Conservation (phyloP, 1,284 basidiomycete species). For the Rhodotorula glutinis region DNA sequence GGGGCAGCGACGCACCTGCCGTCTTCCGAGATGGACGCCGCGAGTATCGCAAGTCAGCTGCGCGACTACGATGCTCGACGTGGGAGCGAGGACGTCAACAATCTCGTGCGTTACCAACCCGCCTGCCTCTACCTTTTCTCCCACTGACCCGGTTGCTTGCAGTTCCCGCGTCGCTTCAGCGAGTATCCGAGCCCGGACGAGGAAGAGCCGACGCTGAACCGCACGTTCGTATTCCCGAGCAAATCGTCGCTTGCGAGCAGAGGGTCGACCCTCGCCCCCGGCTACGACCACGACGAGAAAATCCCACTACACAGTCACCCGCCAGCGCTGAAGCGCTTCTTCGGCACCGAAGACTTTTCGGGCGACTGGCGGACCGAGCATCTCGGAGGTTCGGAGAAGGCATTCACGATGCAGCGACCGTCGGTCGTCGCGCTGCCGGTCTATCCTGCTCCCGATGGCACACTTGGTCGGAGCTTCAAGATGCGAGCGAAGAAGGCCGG, state of each 20-base stretch:
- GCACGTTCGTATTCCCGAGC: conserved; percentile 29
- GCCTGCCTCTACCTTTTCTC: neutral
- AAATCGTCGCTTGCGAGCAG: neutral
- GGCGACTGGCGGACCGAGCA: conserved; percentile 34
- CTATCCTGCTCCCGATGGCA: conserved; percentile 28
- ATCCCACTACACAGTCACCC: conserved; percentile 2
- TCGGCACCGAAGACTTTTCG: conserved; percentile 7
- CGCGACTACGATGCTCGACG: conserved; percentile 28
- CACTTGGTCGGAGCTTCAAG: conserved; percentile 5
- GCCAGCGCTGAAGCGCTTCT: conserved; percentile 13
- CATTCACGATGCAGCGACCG: conserved; percentile 22
- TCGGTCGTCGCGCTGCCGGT: conserved; percentile 38
- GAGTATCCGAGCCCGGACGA: conserved; percentile 11
- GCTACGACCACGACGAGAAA: conserved; percentile 19
- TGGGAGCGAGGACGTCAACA: conserved; percentile 16
- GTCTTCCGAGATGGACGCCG: conserved; percentile 19
- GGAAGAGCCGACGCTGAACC: conserved; percentile 12
- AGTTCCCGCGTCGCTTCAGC: conserved; percentile 23
- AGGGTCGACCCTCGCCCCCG: neutral
- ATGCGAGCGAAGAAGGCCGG: conserved; percentile 11
- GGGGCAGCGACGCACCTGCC: conserved; percentile 5
- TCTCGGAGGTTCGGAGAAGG: conserved; percentile 20
- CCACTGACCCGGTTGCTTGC: no score
- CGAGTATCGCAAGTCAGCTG: conserved; percentile 34
- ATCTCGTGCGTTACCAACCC: conserved; percentile 4